A percentile compares a stretch with the other conserved stretches of the same genome.
Evolutionary conservation across 2,329 filamentous ascomycete species (phyloP).

Genomic region (Stenocarpella maydis): DNA sequence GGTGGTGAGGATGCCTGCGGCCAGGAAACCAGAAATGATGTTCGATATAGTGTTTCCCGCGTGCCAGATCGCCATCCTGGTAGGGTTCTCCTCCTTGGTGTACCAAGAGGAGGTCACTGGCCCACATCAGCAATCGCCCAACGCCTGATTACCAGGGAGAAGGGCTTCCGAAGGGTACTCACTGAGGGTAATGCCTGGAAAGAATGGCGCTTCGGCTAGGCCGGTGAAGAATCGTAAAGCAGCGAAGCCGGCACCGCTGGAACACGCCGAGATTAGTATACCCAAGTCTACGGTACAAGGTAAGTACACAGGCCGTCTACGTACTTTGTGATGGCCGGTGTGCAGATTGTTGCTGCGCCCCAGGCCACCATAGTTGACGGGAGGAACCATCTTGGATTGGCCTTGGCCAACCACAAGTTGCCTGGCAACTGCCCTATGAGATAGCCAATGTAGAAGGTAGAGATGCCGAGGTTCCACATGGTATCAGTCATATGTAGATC

Average conservation of each 20-base stretch:
- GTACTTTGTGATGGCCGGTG: conserved; percentile 48
- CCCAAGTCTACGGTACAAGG: neutral
- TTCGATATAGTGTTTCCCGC: neutral
- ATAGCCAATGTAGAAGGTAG: conserved; percentile 54
- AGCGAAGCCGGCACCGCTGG: conserved; percentile 39
- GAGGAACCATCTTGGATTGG: conserved; percentile 46
- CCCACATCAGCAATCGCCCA: neutral
- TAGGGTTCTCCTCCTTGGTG: neutral
- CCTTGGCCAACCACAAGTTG: conserved; percentile 52
- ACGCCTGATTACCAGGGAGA: neutral
- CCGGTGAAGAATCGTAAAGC: conserved; percentile 41
- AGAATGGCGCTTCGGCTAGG: conserved; percentile 48
- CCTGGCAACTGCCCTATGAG: conserved; percentile 53
- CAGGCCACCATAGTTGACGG: conserved; percentile 52
- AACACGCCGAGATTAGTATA: neutral
- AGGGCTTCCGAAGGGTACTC: conserved; percentile 16
- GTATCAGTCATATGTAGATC: conserved; percentile 46
- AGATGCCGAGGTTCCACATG: conserved; percentile 50
- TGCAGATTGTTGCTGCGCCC: conserved; percentile 50
- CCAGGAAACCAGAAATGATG: neutral
- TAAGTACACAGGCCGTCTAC: neutral
- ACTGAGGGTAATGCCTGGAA: conserved; percentile 56
- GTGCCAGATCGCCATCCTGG: neutral
- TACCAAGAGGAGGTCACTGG: neutral
- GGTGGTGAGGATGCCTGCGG: neutral